Evolutionary conservation across 306 rosid species (phyloP).

Genomic region (Spatholobus suberectus): DNA sequence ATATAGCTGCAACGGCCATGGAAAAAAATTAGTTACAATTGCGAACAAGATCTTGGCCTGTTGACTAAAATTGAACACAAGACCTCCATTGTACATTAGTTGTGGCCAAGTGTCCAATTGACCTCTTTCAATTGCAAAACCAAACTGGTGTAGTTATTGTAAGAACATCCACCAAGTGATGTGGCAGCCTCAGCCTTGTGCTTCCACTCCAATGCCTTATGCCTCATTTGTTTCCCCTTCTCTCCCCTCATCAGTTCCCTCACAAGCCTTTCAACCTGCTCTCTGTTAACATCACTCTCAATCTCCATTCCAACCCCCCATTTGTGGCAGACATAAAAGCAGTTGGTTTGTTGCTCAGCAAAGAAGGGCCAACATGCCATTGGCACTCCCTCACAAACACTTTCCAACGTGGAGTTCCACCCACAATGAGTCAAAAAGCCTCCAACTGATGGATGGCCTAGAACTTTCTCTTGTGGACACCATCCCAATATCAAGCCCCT

Average conservation of each 20-base stretch:
- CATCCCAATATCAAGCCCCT: no score
- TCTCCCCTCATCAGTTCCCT: constrained; percentile 49
- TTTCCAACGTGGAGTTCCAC: no score
- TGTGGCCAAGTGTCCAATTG: neutral
- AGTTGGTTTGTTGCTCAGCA: no score
- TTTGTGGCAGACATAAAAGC: no score
- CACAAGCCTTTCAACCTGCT: constrained; percentile 49
- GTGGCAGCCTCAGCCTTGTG: constrained; percentile 43
- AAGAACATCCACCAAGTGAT: constrained; percentile 48
- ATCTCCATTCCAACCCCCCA: no score
- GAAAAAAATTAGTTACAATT: neutral
- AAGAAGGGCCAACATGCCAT: no score
- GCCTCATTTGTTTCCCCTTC: constrained; percentile 44
- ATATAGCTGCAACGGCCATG: neutral
- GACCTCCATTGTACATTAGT: neutral
- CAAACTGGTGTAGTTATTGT: constrained; percentile 17
- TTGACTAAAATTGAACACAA: no score
- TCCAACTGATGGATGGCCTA: no score
- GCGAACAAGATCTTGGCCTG: neutral
- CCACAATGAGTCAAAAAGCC: no score
- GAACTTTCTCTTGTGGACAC: no score
- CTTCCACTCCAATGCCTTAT: constrained; percentile 59
- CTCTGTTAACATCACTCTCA: constrained; percentile 48
- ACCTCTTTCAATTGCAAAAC: constrained; percentile 33
- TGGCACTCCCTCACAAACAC: no score